These are phyloP conservation scores for Begonia fuchsioides DNA, from an alignment of 306 rosid species.

Conservation along the genomic window DNA sequence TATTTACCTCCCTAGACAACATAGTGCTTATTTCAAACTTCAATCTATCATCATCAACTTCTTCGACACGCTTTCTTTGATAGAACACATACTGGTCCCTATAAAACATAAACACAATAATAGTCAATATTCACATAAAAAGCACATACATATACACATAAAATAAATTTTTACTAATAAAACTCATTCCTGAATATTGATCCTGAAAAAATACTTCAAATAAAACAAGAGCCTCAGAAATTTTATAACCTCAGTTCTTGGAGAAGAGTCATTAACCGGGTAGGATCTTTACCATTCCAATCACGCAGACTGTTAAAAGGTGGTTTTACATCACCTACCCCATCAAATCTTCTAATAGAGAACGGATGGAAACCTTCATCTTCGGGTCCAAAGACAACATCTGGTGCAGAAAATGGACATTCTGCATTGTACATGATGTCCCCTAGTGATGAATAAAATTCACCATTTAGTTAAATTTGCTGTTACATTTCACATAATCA, in stretches of 20 bases:
- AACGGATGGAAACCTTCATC: constrained; percentile 62
- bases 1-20: constrained; percentile 63
- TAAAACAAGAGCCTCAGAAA: neutral
- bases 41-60: constrained; percentile 77
- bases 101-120: constrained; percentile 5
- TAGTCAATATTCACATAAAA: neutral
- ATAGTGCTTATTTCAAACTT: constrained; percentile 80
- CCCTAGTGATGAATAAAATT: constrained; percentile 37
- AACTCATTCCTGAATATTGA: no score
- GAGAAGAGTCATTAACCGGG: constrained; percentile 49
- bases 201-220: no score
- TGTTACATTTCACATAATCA: neutral
- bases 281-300: constrained; percentile 69
- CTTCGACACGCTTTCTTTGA: constrained; percentile 52
- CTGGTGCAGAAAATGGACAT: constrained; percentile 58
- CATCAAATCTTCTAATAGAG: constrained; percentile 24
- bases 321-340: constrained; percentile 13
- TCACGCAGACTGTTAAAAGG: constrained; percentile 23
- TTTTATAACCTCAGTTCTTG: constrained; percentile 47
- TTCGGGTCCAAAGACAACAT: constrained; percentile 66
- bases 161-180: neutral
- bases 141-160: neutral
- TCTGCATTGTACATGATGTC: constrained; percentile 48
- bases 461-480: neutral
- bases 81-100: constrained; percentile 64